Percentiles rank a stretch among this genome's conserved stretches.
Evolutionary conservation across 1,139 yeast genomes (phyloP).

Genomic region (Diutina catenulata): DNA sequence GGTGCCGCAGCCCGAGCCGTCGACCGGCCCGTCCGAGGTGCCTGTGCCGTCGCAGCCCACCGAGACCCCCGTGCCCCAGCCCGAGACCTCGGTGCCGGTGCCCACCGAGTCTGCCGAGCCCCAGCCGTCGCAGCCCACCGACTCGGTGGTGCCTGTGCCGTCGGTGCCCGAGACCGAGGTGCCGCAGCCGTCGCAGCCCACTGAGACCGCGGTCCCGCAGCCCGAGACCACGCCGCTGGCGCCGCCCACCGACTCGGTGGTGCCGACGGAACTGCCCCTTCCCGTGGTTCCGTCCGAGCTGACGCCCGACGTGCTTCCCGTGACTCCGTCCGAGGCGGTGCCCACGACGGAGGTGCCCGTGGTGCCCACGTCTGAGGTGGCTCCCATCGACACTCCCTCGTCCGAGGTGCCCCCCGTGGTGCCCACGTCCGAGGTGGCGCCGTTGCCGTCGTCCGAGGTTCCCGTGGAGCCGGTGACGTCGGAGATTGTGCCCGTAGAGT

Average conservation of each 20-base stretch:
- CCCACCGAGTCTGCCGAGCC: neutral
- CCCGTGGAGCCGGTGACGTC: neutral
- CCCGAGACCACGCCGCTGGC: neutral
- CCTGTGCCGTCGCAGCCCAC: neutral
- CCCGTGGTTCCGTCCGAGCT: neutral
- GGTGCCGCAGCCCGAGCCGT: neutral
- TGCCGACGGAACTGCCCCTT: neutral
- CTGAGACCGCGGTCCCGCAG: neutral
- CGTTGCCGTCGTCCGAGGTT: neutral
- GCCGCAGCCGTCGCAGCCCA: neutral
- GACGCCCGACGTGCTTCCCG: neutral
- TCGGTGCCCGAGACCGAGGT: neutral
- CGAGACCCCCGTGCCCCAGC: neutral
- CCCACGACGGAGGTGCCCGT: neutral
- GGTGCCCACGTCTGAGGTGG: neutral
- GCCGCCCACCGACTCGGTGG: neutral
- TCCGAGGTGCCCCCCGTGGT: neutral
- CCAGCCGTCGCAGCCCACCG: neutral
- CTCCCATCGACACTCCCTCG: neutral
- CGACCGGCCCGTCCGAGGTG: neutral
- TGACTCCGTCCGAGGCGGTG: neutral
- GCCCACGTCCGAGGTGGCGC: neutral
- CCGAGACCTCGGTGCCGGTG: neutral
- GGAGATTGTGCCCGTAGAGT: neutral
- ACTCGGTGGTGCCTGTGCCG: neutral